A percentile compares a stretch with the other conserved stretches of the same genome.
These are phyloP conservation scores for Gloeopeniophorella convolvens DNA, from an alignment of 768 basidiomycete genomes.

Conservation along the genomic window DNA sequence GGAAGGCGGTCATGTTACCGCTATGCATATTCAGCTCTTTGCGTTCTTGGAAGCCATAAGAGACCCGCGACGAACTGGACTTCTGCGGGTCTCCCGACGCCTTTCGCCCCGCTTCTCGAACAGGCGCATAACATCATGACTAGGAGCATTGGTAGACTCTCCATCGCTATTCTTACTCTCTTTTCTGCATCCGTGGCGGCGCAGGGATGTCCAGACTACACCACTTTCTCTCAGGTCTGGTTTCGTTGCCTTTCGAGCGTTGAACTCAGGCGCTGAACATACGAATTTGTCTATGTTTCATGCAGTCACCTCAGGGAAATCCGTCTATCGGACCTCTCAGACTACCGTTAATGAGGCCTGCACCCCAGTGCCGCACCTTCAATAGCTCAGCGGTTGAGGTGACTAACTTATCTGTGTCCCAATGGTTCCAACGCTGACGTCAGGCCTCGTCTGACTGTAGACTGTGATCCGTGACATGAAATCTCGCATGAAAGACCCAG, in stretches of 20 bases:
- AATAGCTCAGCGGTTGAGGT: conserved; percentile 73
- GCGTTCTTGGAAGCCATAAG: neutral
- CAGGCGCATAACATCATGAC: conserved; percentile 21
- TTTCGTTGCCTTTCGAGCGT: no score
- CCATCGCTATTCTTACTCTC: conserved; percentile 22
- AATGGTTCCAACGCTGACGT: no score
- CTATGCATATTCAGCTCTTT: no score
- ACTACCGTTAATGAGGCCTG: conserved; percentile 69
- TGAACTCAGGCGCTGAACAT: no score
- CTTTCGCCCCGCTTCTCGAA: conserved; percentile 13
- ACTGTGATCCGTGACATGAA: conserved; percentile 74
- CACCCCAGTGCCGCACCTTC: conserved; percentile 65
- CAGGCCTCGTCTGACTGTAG: conserved; percentile 31
- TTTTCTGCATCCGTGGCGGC: conserved; percentile 23
- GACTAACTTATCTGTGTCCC: no score
- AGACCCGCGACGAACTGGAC: neutral
- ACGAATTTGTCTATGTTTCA: neutral
- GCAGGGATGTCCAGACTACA: conserved; percentile 53
- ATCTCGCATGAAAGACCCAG: conserved; percentile 62
- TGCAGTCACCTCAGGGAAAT: conserved; percentile 54
- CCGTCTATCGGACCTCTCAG: conserved; percentile 53
- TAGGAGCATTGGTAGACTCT: conserved; percentile 20
- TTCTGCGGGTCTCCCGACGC: neutral
- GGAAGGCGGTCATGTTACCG: neutral
- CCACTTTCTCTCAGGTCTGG: conserved; percentile 48